Evolutionary conservation across 1,139 yeast genomes (phyloP), one percentile per base, ranked within the genome.

Genomic region (Candida frijolesensis): DNA sequence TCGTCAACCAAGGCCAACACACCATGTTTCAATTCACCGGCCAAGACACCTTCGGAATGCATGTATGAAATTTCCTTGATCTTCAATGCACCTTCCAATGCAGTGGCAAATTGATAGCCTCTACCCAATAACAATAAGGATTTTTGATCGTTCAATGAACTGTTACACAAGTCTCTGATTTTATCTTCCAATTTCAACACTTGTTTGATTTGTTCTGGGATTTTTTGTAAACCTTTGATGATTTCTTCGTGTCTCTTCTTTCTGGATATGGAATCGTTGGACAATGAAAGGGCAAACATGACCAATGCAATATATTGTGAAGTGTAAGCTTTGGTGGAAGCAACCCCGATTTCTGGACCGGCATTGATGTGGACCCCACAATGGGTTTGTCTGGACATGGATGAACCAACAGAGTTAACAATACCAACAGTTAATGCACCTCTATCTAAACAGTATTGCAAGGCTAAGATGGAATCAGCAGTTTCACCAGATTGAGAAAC

Each of bases 341-440:
- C 99, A 61, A 95, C 99, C 70, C 99, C 99, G 59, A 95, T 94
- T 76, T 95, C 99, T 40, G 99, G 99, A 57, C 99, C 99, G 43
- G 99, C 99, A 68, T 95, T 95, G 68, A 95, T 92, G 70, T 95
- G 99, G 50, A 95, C 97, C 82, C 99, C 99, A 78, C 99, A 95
- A 72, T 92, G 96, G 40, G 99, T 95, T 65, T 84, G 87, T 70
- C 97, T 85, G 18, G 98, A 92, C 74, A 95, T 90, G 47, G 95
- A 84, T 6, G 99, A 95, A 63, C 99, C 99, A 44, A 95, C 99
- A 57, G 91, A 83, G 65, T 76, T 76, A 50, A 95, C 99, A 64
- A 95, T 89, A 72, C 99, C 99, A 53, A 95, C 96, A 32, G 97
- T 92, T 60, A 95, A 80, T 32, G 99, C 97, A 58, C 98, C 99